Evolutionary conservation across 2,329 filamentous ascomycete genomes (phyloP), one percentile per base, ranked within the genome.

Genomic region (Trichoderma aggressivum): DNA sequence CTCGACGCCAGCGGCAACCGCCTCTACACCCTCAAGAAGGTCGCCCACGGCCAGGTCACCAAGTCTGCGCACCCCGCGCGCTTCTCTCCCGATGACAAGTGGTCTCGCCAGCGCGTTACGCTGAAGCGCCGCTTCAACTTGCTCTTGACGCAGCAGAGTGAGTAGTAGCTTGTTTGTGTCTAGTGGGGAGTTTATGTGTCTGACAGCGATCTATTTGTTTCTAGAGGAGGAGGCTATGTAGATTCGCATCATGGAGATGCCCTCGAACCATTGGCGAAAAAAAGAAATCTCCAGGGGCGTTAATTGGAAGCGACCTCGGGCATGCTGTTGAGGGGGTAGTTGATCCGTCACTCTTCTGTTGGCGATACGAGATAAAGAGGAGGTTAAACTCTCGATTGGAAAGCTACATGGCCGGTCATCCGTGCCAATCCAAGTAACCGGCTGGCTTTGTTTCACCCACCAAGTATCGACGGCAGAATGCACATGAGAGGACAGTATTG

Each of bases 21-120:
- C 82, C 85, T 92, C 78, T 99, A 98, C 88, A 98, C 96, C 61
- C 90, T 98, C 75, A 95, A 98, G 85, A 98, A 98, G 86, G 89
- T 97, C 76, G 85, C 88, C 77, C 87, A 90, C 77, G 92, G 92
- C 79, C 89, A 94, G 80, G 93, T 98, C 79, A 97, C 95, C 82
- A 97, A 97, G 87, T 96, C 92, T 68, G 96, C 96, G 70, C 95
- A 98, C 85, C 95, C 96, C 60, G 96, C 96, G 56, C 89, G 96
- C 76, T 99, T 98, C 87, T 97, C 94, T 60, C 96, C 96, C 74
- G 96, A 99, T 84, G 96, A 99, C 87, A 97, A 98, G 87, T 98
- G 97, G 88, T 97, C 94, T 79, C 92, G 94, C 80, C 95, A 98
- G 85, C 90, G 96, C 77, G 94, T 98, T 63, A 97, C 94, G 24